Base-by-base conservation (phyloP, 495 filamentous ascomycete species). In the Penicillium argentinense region DNA sequence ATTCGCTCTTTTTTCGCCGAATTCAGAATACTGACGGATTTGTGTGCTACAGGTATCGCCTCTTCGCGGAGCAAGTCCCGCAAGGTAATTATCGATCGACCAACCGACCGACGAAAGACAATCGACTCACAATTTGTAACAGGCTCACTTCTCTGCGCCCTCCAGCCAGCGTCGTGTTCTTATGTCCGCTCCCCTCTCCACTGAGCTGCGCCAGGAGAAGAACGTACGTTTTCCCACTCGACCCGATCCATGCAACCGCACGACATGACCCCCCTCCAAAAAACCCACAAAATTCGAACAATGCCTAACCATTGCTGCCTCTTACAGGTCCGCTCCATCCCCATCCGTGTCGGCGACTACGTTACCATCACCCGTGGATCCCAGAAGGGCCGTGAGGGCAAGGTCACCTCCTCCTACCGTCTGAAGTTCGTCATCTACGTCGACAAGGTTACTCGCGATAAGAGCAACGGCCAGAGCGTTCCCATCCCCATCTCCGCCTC, bases 311-410 rank as follows among this genome's bases (percentile, higher is more conserved):
- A 40, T 42, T 12, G 49, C 32, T 33, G 14, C 13, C 33, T 8
- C 9, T 43, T 18, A 55, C 60, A 96, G 89, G 90, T 96, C 72
- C 91, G 91, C 75, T 86, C 87, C 62, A 95, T 98, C 67, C 93
- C 93, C 64, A 82, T 98, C 81, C 90, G 93, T 79, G 95, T 95
- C 75, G 92, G 96, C 72, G 93, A 99, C 75, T 89, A 96, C 75
- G 90, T 97, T 60, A 72, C 74, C 63, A 84, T 99, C 63, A 81
- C 87, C 59, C 90, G 93, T 45, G 93, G 93, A 58, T 71, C 72
- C 72, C 83, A 93, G 77, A 97, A 97, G 81, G 92, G 91, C 70
- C 88, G 89, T 59, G 91, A 96, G 74, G 91, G 91, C 76, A 65
- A 95, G 77, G 80, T 98, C 75, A 90, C 83, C 63, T 85, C 84